These are phyloP conservation scores for Cutaneotrichosporon cavernicola DNA, from an alignment of 1,284 basidiomycete genomes.

Conservation along the genomic window DNA sequence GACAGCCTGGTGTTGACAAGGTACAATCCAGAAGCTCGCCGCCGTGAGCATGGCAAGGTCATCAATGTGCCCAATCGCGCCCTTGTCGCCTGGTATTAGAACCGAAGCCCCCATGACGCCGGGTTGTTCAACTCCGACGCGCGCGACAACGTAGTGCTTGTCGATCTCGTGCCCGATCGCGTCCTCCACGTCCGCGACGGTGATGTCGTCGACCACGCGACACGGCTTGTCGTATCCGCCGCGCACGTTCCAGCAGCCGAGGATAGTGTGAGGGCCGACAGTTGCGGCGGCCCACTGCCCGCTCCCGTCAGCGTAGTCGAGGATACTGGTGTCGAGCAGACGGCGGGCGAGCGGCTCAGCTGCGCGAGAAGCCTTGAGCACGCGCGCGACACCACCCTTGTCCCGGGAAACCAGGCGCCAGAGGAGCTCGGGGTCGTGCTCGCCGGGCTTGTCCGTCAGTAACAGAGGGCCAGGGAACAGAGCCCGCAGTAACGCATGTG, in stretches of 20 bases:
- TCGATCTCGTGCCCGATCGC: conserved; percentile 8
- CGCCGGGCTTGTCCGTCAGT: conserved; percentile 36
- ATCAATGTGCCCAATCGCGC: not conserved
- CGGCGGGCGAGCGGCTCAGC: conserved; percentile 11
- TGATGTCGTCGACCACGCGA: conserved; percentile 11
- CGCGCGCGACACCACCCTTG: not conserved
- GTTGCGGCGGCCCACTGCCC: conserved; percentile 14
- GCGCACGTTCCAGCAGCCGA: conserved; percentile 16
- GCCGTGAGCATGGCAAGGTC: not conserved
- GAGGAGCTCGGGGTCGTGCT: conserved; percentile 24
- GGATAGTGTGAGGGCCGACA: not conserved
- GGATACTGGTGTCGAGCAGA: conserved; percentile 6
- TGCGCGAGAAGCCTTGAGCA: conserved; percentile 8
- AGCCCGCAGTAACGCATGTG: conserved; percentile 38
- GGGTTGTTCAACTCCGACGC: not conserved
- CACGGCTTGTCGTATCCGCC: not conserved
- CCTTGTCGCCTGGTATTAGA: not conserved
- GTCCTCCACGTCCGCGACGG: conserved; percentile 11
- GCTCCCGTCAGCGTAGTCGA: conserved; percentile 15
- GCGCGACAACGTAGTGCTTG: conserved; percentile 2
- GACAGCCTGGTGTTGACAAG: not conserved
- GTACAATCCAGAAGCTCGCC: conserved; percentile 10
- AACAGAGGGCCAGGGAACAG: conserved; percentile 38
- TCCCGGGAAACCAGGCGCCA: conserved; percentile 18
- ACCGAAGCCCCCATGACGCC: not conserved